Percentiles rank a stretch among this genome's conserved stretches.
These are phyloP conservation scores for Trichoderma aggressivum DNA, from an alignment of 2,329 filamentous ascomycete species.

Conservation along the genomic window DNA sequence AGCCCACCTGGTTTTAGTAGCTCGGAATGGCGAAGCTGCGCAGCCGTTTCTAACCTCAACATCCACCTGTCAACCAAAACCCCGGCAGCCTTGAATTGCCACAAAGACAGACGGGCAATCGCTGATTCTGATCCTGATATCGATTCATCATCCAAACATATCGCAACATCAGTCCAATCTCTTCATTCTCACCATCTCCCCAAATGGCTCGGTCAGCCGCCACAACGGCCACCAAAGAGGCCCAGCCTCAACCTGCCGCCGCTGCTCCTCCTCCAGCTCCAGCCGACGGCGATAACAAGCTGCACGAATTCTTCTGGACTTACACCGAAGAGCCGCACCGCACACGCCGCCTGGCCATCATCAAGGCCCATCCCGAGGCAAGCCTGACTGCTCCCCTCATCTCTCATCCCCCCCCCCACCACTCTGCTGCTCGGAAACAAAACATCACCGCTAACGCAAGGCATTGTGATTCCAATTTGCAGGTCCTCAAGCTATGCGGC, in stretches of 20 bases:
- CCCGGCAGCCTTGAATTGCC: neutral
- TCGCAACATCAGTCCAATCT: neutral
- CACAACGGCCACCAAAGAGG: conserved; percentile 32
- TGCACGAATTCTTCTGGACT: conserved; percentile 84
- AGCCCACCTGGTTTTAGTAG: neutral
- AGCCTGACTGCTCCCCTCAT: neutral
- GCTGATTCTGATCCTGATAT: neutral
- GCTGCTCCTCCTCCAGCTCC: conserved; percentile 5
- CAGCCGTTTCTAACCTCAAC: neutral
- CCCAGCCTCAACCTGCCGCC: conserved; percentile 28
- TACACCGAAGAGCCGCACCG: conserved; percentile 98
- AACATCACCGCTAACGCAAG: neutral
- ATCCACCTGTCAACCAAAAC: neutral
- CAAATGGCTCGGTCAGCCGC: conserved; percentile 21
- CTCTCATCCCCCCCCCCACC: neutral
- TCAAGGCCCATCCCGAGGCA: conserved; percentile 96
- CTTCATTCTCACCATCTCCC: neutral
- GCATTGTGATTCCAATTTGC: neutral
- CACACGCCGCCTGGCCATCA: conserved; percentile 85
- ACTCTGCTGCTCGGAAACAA: neutral
- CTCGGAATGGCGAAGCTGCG: neutral
- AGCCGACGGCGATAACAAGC: conserved; percentile 28
- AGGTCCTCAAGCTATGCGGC: conserved; percentile 96
- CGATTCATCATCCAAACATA: neutral
- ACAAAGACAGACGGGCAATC: neutral